These are phyloP conservation scores for Cladosporium cucumerinum DNA, from an alignment of 2,329 filamentous ascomycete genomes.

Conservation along the genomic window DNA sequence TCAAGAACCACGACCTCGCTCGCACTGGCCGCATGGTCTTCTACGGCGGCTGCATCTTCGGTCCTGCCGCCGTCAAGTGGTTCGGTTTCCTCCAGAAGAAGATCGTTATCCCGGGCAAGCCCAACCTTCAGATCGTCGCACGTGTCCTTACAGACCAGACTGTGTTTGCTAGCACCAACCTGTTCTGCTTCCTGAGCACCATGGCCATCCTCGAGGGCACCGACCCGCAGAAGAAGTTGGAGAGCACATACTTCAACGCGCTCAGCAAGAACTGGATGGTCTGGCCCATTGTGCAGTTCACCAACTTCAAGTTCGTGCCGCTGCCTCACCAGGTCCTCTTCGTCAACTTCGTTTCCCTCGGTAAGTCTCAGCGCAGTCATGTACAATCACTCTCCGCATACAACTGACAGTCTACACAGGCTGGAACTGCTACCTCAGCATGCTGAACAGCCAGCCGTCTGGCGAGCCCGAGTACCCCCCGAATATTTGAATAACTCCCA, in stretches of 20 bases:
- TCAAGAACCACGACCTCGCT: conserved; percentile 66
- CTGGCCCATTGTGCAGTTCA: conserved; percentile 80
- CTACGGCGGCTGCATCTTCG: conserved; percentile 79
- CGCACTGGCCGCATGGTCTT: conserved; percentile 75
- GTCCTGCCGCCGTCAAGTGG: conserved; percentile 83
- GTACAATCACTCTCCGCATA: neutral
- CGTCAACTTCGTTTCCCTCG: conserved; percentile 75
- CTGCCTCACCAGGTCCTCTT: conserved; percentile 79
- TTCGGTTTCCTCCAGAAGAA: conserved; percentile 72
- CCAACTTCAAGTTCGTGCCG: conserved; percentile 86
- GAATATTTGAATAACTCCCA: conserved; percentile 8
- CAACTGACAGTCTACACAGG: conserved; percentile 34
- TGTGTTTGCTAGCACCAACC: conserved; percentile 78
- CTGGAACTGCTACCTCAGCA: conserved; percentile 59
- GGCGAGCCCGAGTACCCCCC: conserved; percentile 17
- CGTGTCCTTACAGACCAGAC: conserved; percentile 79
- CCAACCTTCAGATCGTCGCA: conserved; percentile 67
- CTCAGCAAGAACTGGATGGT: conserved; percentile 81
- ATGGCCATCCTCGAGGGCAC: conserved; percentile 61
- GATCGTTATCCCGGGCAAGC: conserved; percentile 59
- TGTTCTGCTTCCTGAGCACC: conserved; percentile 74
- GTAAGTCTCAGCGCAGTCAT: conserved; percentile 40
- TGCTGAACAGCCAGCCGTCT: conserved; percentile 48
- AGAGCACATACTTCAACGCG: conserved; percentile 66
- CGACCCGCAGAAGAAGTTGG: conserved; percentile 64